phyloP scores from a whole-genome alignment of 345 rosid species.

The Aquilaria malaccensis region DNA sequence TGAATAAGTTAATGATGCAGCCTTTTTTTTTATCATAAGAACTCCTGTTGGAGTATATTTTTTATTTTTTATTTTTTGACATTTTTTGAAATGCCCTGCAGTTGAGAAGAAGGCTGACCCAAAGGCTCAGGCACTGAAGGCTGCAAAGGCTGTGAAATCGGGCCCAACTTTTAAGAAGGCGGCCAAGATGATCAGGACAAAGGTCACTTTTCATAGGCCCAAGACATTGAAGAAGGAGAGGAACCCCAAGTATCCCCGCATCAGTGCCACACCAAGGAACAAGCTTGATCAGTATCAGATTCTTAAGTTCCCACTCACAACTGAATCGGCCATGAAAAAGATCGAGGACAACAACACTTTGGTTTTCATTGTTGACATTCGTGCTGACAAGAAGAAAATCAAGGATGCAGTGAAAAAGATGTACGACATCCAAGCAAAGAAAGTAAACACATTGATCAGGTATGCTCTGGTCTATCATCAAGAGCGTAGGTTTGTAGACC shows the following conservation, averaged over 20 bases:
- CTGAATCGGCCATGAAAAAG: conserved; percentile 93
- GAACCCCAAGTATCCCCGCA: conserved; percentile 66
- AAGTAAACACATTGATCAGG: conserved; percentile 95
- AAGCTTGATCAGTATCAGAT: conserved; percentile 93
- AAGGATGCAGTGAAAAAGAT: conserved; percentile 91
- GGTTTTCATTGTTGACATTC: conserved; percentile 92
- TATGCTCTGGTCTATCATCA: conserved; percentile 1
- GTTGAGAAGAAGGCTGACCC: conserved; percentile 72
- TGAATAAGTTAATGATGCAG: background rate
- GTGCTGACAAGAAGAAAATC: conserved; percentile 91
- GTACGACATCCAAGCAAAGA: conserved; percentile 92
- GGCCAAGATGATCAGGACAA: conserved; percentile 69
- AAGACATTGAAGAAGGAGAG: conserved; percentile 80
- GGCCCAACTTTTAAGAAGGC: conserved; percentile 76
- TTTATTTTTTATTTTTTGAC: background rate
- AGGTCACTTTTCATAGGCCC: conserved; percentile 91
- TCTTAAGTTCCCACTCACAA: conserved; percentile 86
- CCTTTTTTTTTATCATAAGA: background rate
- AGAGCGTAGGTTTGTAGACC: too few relatives aligned
- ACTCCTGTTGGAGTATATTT: background rate
- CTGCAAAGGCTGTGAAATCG: conserved; percentile 81
- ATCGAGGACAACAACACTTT: conserved; percentile 93
- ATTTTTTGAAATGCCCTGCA: conserved; percentile 2
- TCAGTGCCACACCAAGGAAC: conserved; percentile 84
- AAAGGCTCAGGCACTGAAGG: conserved; percentile 84